Evolutionary conservation across 1,284 basidiomycete species (phyloP).

Genomic region (Melampsora larici-populina): DNA sequence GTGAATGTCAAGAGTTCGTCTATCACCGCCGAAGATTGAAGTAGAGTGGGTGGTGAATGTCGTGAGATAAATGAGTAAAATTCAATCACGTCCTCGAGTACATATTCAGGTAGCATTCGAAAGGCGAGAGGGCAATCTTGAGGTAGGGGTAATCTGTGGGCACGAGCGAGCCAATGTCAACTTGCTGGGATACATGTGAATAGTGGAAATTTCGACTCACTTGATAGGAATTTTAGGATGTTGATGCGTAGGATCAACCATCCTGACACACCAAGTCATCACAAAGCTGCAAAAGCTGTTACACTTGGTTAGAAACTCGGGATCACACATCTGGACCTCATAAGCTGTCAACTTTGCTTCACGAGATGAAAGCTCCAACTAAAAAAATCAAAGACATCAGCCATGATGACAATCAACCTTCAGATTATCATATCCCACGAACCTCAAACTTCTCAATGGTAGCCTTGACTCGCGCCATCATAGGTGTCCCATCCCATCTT

Average conservation of each 20-base stretch:
- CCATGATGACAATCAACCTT: neutral
- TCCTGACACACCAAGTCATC: constrained; percentile 89
- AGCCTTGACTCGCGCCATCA: constrained; percentile 24
- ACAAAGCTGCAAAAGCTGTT: constrained; percentile 82
- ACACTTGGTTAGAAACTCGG: constrained; percentile 73
- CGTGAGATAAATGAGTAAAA: constrained; percentile 78
- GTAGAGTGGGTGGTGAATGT: constrained; percentile 33
- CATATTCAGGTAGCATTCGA: constrained; percentile 86
- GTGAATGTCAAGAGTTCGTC: constrained; percentile 83
- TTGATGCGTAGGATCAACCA: constrained; percentile 76
- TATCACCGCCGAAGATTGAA: constrained; percentile 50
- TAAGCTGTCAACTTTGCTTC: constrained; percentile 65
- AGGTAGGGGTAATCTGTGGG: constrained; percentile 72
- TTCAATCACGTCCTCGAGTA: constrained; percentile 90
- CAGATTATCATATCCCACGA: constrained; percentile 4
- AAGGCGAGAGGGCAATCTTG: constrained; percentile 78
- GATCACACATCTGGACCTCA: constrained; percentile 80
- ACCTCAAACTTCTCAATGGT: constrained; percentile 41
- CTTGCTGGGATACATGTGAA: neutral
- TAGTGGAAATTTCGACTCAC: constrained; percentile 59
- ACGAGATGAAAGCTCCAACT: constrained; percentile 46
- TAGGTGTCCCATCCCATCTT: constrained; percentile 65
- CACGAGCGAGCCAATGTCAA: neutral
- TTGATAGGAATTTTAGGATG: constrained; percentile 70
- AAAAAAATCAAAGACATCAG: constrained; percentile 32